A percentile compares a stretch with the other conserved stretches of the same genome.
Evolutionary conservation across 331 rosid species (phyloP).

Genomic region (Malus hybrid): DNA sequence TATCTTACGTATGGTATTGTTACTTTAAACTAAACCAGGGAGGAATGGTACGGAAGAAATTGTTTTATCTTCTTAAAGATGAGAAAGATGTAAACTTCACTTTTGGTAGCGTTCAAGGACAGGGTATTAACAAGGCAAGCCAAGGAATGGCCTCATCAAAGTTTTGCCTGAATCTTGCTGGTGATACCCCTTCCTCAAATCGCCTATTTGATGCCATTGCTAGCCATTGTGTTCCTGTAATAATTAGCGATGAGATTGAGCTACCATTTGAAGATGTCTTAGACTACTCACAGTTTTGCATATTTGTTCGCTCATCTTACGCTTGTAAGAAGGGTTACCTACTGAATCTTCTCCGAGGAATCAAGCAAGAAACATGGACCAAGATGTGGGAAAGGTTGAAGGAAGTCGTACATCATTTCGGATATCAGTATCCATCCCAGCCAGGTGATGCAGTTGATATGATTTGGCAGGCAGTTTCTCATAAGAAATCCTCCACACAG

Average conservation of each 20-base stretch:
- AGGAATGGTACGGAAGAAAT: slow-evolving; percentile 83
- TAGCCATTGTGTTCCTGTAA: slow-evolving; percentile 90
- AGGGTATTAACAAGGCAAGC: slow-evolving; percentile 64
- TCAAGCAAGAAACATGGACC: slow-evolving; percentile 55
- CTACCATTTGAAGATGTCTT: slow-evolving; percentile 84
- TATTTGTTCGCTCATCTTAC: slow-evolving; percentile 58
- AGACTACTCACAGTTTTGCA: slow-evolving; percentile 73
- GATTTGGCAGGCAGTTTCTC: slow-evolving; percentile 80
- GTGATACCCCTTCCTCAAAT: slow-evolving; percentile 95
- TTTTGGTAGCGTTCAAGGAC: slow-evolving; percentile 64
- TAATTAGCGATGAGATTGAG: slow-evolving; percentile 85
- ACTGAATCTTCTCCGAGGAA: slow-evolving; percentile 58
- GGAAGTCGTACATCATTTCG: slow-evolving; percentile 58
- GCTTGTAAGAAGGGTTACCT: slow-evolving; percentile 60
- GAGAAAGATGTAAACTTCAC: slow-evolving; percentile 67
- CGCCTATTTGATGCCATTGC: slow-evolving; percentile 88
- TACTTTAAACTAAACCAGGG: slow-evolving; percentile 43
- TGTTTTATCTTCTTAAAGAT: slow-evolving; percentile 80
- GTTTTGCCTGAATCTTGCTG: slow-evolving; percentile 90
- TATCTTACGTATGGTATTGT: neutral
- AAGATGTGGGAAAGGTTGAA: slow-evolving; percentile 81
- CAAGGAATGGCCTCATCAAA: slow-evolving; percentile 78
- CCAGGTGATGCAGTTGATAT: slow-evolving; percentile 78
- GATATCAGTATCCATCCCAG: slow-evolving; percentile 77
- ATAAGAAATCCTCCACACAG: slow-evolving; percentile 35